Base-by-base conservation (phyloP, 2,329 filamentous ascomycete genomes). In the Epicoccum nigrum region DNA sequence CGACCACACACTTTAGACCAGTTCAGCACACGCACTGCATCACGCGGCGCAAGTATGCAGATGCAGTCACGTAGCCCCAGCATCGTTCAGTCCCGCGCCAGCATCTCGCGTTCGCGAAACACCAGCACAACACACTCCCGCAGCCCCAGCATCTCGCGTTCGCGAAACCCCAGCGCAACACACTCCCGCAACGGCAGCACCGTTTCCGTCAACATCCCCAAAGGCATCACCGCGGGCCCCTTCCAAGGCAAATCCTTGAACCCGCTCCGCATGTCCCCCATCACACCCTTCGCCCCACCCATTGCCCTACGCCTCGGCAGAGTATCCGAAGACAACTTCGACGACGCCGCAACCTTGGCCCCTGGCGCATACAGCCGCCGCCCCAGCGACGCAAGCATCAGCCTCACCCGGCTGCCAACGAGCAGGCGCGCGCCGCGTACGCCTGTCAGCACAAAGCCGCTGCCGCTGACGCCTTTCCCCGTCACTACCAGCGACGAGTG, bases 381-480 rank as follows among this genome's bases (percentile, higher is more conserved):
- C 27, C 47, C 54, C 8, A 58, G 54, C 53, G 54, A 54, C 16
- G 16, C 42, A 20, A 35, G 35, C 20, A 44, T 39, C 19, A 37
- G 17, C 32, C 23, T 51, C 33, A 27, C 45, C 11, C 25, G 42
- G 7, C 45, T 39, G 28, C 45, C 53, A 19, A 47, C 38, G 2
- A 33, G 17, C 15, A 42, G 17, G 20, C 28, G 38, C 2, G 31
- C 27, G n/a, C 20, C 49, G 2, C 16, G 49, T 13, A 51, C 49
- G 7, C 51, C 55, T 2, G 54, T 56, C 8, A 55, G 55, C 25
- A 58, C 63, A 11, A 71, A 71, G 45, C 63, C 65, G 13, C 35
- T 71, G 17, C 69, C 69, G 8, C 39, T 70, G 7, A 71, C 68
- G n/a, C 68, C 68, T 4, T 67, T 70, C 9, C 68, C 68, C 0